Conservation (phyloP, 257 asterid genomes). For the Solanum tarapatanum region DNA sequence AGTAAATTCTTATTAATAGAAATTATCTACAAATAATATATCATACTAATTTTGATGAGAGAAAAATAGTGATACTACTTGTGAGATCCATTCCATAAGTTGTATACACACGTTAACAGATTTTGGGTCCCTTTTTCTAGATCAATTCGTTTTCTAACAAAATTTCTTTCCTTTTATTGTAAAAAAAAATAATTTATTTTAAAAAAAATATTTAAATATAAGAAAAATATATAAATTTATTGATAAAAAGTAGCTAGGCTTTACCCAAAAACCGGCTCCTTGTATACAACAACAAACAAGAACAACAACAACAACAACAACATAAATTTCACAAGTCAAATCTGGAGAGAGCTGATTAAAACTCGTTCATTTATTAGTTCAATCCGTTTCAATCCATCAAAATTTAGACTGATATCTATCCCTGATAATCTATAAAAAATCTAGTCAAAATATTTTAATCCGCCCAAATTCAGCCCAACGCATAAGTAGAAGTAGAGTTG, state of each 20-base stretch:
- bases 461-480: background rate
- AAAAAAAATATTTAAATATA: no score
- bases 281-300: no score
- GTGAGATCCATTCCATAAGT: background rate
- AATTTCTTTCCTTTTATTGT: no score
- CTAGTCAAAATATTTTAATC: background rate
- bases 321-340: no score
- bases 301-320: no score
- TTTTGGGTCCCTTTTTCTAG: background rate
- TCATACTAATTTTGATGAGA: background rate
- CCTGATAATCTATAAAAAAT: background rate
- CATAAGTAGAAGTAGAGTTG: background rate
- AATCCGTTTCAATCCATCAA: background rate
- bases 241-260: no score
- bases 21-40: background rate
- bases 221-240: no score
- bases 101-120: background rate
- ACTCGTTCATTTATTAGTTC: background rate
- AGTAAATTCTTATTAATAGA: background rate
- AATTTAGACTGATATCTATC: no score
- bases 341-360: no score
- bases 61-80: background rate
- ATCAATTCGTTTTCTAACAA: no score
- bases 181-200: no score
- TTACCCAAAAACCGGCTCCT: no score